Conservation (phyloP, 208 protist species). For the Wallacemonas sp. region DNA sequence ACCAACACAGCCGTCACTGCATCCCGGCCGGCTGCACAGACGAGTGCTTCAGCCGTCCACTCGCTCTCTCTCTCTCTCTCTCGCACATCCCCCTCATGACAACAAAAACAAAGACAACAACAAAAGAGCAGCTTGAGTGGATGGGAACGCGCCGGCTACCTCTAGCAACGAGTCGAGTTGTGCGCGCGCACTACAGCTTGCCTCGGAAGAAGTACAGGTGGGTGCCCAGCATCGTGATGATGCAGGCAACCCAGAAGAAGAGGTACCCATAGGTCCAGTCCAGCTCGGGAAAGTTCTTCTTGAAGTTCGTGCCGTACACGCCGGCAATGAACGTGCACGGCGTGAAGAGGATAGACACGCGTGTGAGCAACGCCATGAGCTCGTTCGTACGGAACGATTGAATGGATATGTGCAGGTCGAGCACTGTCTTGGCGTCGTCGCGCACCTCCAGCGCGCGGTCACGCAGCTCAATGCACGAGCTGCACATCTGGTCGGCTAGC, state of each 20-base stretch:
- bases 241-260: constrained; percentile 68
- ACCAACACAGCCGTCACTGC: no score
- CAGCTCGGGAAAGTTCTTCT: constrained; percentile 71
- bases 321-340: constrained; percentile 85
- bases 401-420: constrained; percentile 80
- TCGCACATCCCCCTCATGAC: no score
- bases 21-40: no score
- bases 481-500: constrained; percentile 74
- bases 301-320: constrained; percentile 92
- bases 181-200: no score
- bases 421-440: constrained; percentile 80
- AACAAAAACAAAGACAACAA: no score
- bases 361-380: constrained; percentile 89
- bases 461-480: constrained; percentile 65
- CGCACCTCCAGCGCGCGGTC: constrained; percentile 76
- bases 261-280: constrained; percentile 66
- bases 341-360: constrained; percentile 83
- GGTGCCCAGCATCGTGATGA: constrained; percentile 49
- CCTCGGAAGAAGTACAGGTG: constrained; percentile 49
- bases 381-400: constrained; percentile 85
- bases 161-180: no score
- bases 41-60: no score
- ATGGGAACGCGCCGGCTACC: no score
- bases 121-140: no score
- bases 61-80: no score